Evolutionary conservation across 331 rosid genomes (phyloP).

Genomic region (Dryas integrifolia): DNA sequence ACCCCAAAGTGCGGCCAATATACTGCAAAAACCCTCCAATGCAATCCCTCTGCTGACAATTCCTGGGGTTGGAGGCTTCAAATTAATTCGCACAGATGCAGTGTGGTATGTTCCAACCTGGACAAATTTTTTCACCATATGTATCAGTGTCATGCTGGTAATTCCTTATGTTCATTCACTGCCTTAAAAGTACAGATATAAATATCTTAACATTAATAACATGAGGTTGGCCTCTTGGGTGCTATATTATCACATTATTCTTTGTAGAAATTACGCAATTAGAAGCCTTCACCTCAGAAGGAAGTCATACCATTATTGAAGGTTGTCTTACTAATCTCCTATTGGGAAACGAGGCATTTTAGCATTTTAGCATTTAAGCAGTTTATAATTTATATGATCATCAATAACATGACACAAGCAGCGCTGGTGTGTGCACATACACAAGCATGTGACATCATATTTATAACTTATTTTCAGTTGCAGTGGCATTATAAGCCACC

Average conservation of each 20-base stretch:
- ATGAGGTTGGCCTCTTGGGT: not conserved
- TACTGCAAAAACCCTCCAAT: slow-evolving; percentile 90
- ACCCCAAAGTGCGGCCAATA: slow-evolving; percentile 93
- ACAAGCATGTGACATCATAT: slow-evolving; percentile 4
- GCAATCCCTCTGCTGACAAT: slow-evolving; percentile 97
- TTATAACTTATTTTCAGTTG: not conserved
- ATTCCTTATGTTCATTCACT: slow-evolving; percentile 4
- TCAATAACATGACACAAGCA: not conserved
- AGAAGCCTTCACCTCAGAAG: not conserved
- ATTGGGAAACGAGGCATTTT: not conserved
- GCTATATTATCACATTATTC: not conserved
- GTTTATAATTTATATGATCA: not conserved
- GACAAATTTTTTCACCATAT: slow-evolving; percentile 19
- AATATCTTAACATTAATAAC: not conserved
- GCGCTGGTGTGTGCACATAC: not conserved
- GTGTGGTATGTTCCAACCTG: slow-evolving; percentile 86
- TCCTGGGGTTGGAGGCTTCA: slow-evolving; percentile 80
- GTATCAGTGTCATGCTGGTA: slow-evolving; percentile 11
- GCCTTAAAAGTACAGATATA: not conserved
- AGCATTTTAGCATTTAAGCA: not conserved
- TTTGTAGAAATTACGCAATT: not conserved
- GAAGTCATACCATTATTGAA: slow-evolving; percentile 12
- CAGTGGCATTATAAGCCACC: slow-evolving; percentile 33
- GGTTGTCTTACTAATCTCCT: not conserved
- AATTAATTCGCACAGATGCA: slow-evolving; percentile 56